Evolutionary conservation across 257 asterid genomes (phyloP).

Genomic region (Apocynum venetum): DNA sequence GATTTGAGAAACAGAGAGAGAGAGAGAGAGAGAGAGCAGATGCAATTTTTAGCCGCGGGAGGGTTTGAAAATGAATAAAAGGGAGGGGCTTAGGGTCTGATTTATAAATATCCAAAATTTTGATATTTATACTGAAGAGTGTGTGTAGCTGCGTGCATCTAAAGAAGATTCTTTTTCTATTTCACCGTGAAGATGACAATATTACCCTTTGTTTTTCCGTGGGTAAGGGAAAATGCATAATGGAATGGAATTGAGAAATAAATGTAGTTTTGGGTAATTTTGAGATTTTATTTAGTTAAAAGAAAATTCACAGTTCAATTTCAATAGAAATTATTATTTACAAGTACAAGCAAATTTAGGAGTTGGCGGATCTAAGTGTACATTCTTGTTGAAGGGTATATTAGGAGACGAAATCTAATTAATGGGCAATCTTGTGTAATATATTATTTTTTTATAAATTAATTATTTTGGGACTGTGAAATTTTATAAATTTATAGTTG

Average conservation of each 20-base stretch:
- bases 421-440: too few species aligned
- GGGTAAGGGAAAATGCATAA: too few species aligned
- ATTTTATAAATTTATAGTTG: too few species aligned
- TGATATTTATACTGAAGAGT: not conserved
- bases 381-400: too few species aligned
- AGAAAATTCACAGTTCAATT: too few species aligned
- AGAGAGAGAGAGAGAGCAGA: not conserved
- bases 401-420: too few species aligned
- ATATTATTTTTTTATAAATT: too few species aligned
- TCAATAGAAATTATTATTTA: too few species aligned
- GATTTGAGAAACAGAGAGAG: not conserved
- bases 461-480: too few species aligned
- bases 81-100: conserved; percentile 23
- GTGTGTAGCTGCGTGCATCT: too few species aligned
- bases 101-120: conserved; percentile 17
- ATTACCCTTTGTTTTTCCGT: not conserved
- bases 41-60: conserved; percentile 30
- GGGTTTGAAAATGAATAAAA: conserved; percentile 33
- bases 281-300: not conserved
- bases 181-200: not conserved
- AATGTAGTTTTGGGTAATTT: not conserved
- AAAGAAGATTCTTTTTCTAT: not conserved
- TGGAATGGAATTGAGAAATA: not conserved
- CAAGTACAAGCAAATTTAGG: too few species aligned
- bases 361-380: too few species aligned